A percentile compares a stretch with the other conserved stretches of the same genome.
Evolutionary conservation across 805 yeast genomes (phyloP).

Genomic region (Yarrowia phangngaensis): DNA sequence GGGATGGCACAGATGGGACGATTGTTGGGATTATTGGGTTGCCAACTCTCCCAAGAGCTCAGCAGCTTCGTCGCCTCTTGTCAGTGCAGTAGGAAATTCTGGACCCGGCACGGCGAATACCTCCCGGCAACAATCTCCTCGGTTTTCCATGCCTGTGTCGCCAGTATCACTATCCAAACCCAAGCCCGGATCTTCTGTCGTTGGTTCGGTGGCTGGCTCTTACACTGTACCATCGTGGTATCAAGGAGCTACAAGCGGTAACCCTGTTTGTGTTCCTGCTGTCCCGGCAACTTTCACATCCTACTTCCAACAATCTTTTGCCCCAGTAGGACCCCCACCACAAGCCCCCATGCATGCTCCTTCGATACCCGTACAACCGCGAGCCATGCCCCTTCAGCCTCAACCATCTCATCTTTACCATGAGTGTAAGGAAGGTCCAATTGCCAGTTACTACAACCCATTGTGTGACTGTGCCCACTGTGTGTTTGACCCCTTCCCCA

Average conservation of each 20-base stretch:
- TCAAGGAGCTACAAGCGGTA: slow-evolving; percentile 29
- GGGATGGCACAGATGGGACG: slow-evolving; percentile 40
- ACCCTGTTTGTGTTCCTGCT: background rate
- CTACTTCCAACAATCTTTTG: slow-evolving; percentile 33
- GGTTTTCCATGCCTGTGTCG: slow-evolving; percentile 17
- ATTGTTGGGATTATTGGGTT: slow-evolving; percentile 35
- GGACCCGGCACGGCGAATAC: slow-evolving; percentile 18
- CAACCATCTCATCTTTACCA: background rate
- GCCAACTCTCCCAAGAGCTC: slow-evolving; percentile 26
- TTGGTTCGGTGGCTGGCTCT: slow-evolving; percentile 27
- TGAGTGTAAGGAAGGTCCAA: slow-evolving; percentile 25
- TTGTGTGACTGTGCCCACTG: slow-evolving; percentile 24
- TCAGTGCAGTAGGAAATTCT: background rate
- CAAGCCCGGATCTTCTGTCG: slow-evolving; percentile 9
- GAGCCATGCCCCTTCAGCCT: slow-evolving; percentile 14
- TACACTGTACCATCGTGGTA: slow-evolving; percentile 36
- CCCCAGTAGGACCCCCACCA: slow-evolving; percentile 23
- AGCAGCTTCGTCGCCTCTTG: slow-evolving; percentile 17
- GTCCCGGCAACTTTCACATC: slow-evolving; percentile 27
- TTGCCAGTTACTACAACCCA: slow-evolving; percentile 20
- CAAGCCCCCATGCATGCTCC: slow-evolving; percentile 15
- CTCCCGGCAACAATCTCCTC: slow-evolving; percentile 3
- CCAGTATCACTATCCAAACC: slow-evolving; percentile 25
- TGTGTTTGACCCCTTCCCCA: slow-evolving; percentile 23
- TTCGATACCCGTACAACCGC: slow-evolving; percentile 14